These are phyloP conservation scores for Candida coquimbonensis DNA, from an alignment of 805 yeast species.

Conservation along the genomic window DNA sequence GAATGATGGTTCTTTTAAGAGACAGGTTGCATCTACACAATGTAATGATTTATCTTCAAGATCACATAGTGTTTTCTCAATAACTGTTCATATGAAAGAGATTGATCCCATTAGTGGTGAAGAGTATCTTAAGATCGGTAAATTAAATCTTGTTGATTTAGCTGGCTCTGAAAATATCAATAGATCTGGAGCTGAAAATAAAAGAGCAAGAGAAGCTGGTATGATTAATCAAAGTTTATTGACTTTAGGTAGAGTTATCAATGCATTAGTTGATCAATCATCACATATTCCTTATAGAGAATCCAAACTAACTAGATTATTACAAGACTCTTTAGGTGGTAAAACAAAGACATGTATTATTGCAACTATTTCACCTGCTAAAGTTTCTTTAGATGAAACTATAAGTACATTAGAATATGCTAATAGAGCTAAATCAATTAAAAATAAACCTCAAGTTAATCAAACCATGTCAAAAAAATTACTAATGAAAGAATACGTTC, in stretches of 20 bases:
- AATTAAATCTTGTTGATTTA: constrained; percentile 81
- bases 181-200: constrained; percentile 77
- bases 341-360: constrained; percentile 74
- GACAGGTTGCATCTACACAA: constrained; percentile 74
- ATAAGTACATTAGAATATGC: constrained; percentile 80
- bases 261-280: constrained; percentile 54
- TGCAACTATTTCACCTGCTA: constrained; percentile 79
- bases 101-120: constrained; percentile 40
- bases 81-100: constrained; percentile 50
- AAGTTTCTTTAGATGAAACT: constrained; percentile 66
- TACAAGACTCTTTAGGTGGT: constrained; percentile 84
- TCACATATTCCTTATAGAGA: constrained; percentile 80
- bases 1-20: constrained; percentile 48
- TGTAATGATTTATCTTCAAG: constrained; percentile 73
- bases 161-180: constrained; percentile 89
- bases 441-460: constrained; percentile 58
- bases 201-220: constrained; percentile 88
- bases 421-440: constrained; percentile 69
- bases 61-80: constrained; percentile 74
- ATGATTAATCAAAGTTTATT: constrained; percentile 79
- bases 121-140: constrained; percentile 48
- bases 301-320: constrained; percentile 68
- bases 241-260: constrained; percentile 83
- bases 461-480: constrained; percentile 53
- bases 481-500: constrained; percentile 44